These are phyloP conservation scores for Coprinopsis sp. DNA, from an alignment of 768 basidiomycete genomes.

Conservation along the genomic window DNA sequence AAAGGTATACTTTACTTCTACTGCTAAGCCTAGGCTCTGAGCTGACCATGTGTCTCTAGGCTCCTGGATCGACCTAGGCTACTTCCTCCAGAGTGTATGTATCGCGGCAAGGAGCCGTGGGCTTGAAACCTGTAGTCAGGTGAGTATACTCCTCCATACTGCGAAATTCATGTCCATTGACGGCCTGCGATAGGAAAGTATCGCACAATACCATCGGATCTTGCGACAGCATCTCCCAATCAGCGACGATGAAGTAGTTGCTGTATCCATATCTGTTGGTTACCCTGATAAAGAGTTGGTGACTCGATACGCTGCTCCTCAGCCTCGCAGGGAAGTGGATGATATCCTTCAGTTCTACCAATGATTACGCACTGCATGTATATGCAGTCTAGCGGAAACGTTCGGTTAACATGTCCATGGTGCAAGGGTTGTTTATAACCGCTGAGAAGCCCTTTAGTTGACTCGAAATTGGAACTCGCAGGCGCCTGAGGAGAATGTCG, in stretches of 20 bases:
- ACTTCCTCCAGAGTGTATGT: conserved; percentile 8
- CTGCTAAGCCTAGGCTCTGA: not conserved
- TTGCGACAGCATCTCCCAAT: conserved; percentile 7
- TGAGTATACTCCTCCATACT: not conserved
- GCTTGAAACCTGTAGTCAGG: conserved; percentile 7
- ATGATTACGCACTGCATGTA: too few species aligned
- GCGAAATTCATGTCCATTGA: not conserved
- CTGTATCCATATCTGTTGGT: conserved; percentile 2
- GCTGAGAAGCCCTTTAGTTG: too few species aligned
- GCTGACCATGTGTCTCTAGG: not conserved
- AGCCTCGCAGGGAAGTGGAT: conserved; percentile 1
- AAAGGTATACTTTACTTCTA: not conserved
- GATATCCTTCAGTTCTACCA: conserved; percentile 8
- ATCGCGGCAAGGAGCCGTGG: conserved; percentile 8
- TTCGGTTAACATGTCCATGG: not conserved
- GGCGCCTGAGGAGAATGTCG: too few species aligned
- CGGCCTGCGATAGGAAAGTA: conserved; percentile 3
- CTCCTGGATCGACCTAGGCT: conserved; percentile 9
- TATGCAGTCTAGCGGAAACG: not conserved
- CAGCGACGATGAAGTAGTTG: conserved; percentile 5
- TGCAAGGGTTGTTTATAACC: not conserved
- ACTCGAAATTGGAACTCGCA: too few species aligned
- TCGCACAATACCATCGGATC: conserved; percentile 6
- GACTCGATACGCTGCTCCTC: not conserved
- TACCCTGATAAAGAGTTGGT: conserved; percentile 9